Evolutionary conservation across 2,329 filamentous ascomycete species (phyloP), one percentile per base, ranked within the genome.

Genomic region (Penicillium nordicum): DNA sequence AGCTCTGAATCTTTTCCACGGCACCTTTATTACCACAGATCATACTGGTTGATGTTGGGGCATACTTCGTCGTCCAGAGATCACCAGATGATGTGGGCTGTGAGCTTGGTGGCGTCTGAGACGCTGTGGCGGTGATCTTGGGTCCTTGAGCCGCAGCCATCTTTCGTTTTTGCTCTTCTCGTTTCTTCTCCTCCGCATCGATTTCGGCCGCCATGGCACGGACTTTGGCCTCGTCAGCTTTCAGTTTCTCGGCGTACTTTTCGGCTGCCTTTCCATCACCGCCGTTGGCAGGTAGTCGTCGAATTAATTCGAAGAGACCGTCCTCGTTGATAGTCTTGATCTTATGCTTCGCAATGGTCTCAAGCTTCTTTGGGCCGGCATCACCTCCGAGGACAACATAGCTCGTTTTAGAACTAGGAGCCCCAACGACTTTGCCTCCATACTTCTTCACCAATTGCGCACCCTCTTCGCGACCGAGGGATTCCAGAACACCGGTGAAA

Each of bases 291-390:
- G 94, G 93, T 50, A 97, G 80, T 44, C 79, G 81, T 58, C 85
- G 82, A 63, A 99, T 95, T 43, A 99, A 82, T 57, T 89, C 88
- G 64, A 96, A 96, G 3, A 99, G 78, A 0, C 94, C 95, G 63
- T 95, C 85, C 71, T 99, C 95, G 66, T 97, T 88, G 68, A 99
- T 97, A 0, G 92, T 95, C 73, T 92, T 97, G 71, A 97, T 85
- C 0, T 85, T 85, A 65, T 89, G 79, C 21, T 90, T 83, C 55
- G 84, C 81, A 64, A 99, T 97, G 64, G 92, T 97, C 63, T 87
- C 81, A 40, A 99, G 80, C 72, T 99, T 99, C 74, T 88, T 95
- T 1, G 94, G 94, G 0, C 94, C 94, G 25, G 95, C 94, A 72
- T 97, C 94, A 27, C 83, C 83, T 42, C 94, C 94, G 3, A 99